Evolutionary conservation across 352 stramenopile species (phyloP).

Genomic region (Phytophthora crassamura): DNA sequence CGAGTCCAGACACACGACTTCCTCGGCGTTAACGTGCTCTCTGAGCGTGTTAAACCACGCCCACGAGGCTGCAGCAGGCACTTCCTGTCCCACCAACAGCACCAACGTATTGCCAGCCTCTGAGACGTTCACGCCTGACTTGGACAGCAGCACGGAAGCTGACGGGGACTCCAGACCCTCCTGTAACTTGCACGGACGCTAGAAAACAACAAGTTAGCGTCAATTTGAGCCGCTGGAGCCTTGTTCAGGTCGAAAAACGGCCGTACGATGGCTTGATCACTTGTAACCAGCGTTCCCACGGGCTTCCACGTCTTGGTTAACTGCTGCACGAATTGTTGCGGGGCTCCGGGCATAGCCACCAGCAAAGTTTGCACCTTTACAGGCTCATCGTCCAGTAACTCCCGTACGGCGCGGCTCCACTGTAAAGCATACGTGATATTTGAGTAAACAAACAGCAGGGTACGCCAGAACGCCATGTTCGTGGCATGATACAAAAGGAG

Average conservation of each 20-base stretch:
- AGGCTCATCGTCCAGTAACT: conserved; percentile 18
- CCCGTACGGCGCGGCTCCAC: conserved; percentile 57
- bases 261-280: conserved; percentile 57
- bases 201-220: background rate
- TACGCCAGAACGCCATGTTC: too few species aligned
- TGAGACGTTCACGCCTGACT: conserved; percentile 37
- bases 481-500: background rate
- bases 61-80: conserved; percentile 56
- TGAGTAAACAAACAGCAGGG: conserved; percentile 1
- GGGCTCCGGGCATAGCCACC: conserved; percentile 50
- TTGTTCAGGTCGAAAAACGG: background rate
- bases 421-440: conserved; percentile 18
- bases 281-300: conserved; percentile 62
- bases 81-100: conserved; percentile 47
- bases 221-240: background rate
- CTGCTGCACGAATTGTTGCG: conserved; percentile 58
- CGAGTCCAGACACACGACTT: conserved; percentile 68
- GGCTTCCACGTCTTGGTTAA: conserved; percentile 50
- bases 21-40: conserved; percentile 45
- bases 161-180: background rate
- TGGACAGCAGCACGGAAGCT: conserved; percentile 48
- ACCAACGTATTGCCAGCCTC: conserved; percentile 46
- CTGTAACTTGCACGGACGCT: conserved; percentile 40
- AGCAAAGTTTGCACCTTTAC: conserved; percentile 47
- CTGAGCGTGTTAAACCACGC: conserved; percentile 53